Conservation (phyloP, 495 filamentous ascomycete species). For the Tuber borchii region DNA sequence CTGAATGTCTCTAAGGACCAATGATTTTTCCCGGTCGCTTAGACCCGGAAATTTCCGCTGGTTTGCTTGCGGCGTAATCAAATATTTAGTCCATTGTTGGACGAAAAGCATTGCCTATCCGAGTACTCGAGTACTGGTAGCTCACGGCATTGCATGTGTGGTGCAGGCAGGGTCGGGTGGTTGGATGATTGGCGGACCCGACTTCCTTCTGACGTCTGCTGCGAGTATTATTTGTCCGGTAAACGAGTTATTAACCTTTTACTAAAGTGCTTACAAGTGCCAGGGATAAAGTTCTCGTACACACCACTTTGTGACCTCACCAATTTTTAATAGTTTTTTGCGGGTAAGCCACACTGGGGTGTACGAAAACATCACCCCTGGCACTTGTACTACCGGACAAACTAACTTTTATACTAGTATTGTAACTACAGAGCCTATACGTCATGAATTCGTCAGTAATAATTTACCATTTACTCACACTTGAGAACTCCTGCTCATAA, state of each 20-base stretch:
- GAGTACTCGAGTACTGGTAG: too few relatives aligned
- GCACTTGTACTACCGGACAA: not conserved
- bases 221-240: not conserved
- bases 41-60: not conserved
- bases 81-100: too few relatives aligned
- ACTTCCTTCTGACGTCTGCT: slow-evolving; percentile 29
- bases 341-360: too few relatives aligned
- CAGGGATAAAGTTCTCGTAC: too few relatives aligned
- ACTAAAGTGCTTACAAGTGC: not conserved
- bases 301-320: too few relatives aligned
- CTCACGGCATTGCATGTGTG: not conserved
- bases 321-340: too few relatives aligned
- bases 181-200: slow-evolving; percentile 9
- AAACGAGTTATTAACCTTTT: not conserved
- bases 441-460: not conserved
- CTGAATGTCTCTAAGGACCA: not conserved
- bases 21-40: not conserved
- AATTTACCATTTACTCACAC: not conserved
- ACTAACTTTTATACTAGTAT: not conserved
- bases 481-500: not conserved
- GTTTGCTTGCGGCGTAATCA: not conserved
- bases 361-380: too few relatives aligned
- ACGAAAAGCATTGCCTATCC: too few relatives aligned
- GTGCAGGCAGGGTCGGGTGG: not conserved
- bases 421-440: not conserved